Evolutionary conservation across 495 filamentous ascomycete species (phyloP), one percentile per base, ranked within the genome.

Genomic region (Penicillium subrubescens): DNA sequence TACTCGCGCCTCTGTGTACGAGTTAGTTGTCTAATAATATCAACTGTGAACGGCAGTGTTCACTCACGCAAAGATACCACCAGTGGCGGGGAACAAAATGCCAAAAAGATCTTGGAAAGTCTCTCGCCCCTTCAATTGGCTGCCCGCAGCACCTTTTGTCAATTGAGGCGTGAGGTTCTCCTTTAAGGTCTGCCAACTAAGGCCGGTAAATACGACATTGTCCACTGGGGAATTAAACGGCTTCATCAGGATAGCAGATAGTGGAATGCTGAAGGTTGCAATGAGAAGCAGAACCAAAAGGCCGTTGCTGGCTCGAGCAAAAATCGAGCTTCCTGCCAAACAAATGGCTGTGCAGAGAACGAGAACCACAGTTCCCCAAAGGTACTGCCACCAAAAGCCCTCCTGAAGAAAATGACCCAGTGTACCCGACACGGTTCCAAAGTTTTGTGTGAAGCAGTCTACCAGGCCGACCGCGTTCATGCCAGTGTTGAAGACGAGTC

Each of bases 391-490:
- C 90, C 91, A 94, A 72, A 86, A 88, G 5, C 88, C 87, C 69
- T 93, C 86, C 0, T 86, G 83, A 53, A 96, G 82, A 59, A 86
- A 81, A 50, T 88, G 80, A 34, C 79, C 75, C 82, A 84, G 85
- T 43, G 82, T 84, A 5, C 89, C 89, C 41, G 82, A 78, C 37
- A 75, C 64, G 3, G 76, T 68, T 0, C 92, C 92, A 69, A 94
- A 87, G 64, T 95, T 94, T 60, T 93, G 82, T 58, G 84, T 88
- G 46, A 96, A 77, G 67, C 92, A 95, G 72, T 95, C 90, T 63
- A 96, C 85, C 60, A 96, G 82, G 75, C 92, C 92, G 33, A 95
- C 91, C 14, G 93, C 88, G 70, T 96, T 96, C 84, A 96, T 89
- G 17, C 90, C 91, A 3, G 92, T 94, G 73, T 95, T 96, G 72